Percentiles rank a stretch among this genome's conserved stretches.
These are phyloP conservation scores for Cynara cardunculus DNA, from an alignment of 129 eudicot genomes.

Conservation along the genomic window DNA sequence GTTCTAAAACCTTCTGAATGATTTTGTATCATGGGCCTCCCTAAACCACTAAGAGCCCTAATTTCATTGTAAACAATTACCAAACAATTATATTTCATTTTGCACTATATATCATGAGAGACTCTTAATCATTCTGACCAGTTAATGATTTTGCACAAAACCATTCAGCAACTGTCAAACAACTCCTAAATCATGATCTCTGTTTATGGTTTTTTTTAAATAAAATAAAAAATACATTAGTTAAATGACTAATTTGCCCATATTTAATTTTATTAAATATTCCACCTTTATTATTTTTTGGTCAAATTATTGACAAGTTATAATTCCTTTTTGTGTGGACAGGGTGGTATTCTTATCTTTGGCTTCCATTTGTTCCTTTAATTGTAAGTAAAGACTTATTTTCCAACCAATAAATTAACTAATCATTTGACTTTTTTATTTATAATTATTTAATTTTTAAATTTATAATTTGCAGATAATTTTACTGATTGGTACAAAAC, in stretches of 20 bases:
- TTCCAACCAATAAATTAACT: not conserved
- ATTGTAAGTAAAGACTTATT: constrained; percentile 37
- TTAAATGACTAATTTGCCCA: not conserved
- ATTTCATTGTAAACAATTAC: too few relatives aligned
- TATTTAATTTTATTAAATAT: not conserved
- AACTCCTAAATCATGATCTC: too few relatives aligned
- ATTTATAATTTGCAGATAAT: constrained; percentile 33
- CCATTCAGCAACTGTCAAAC: too few relatives aligned
- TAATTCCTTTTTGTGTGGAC: constrained; percentile 20
- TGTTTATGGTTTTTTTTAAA: too few relatives aligned
- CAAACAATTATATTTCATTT: too few relatives aligned
- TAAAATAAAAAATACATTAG: not conserved
- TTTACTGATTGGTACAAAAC: constrained; percentile 56
- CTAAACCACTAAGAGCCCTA: too few relatives aligned
- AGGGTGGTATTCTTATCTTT: constrained; percentile 53
- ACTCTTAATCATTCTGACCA: too few relatives aligned
- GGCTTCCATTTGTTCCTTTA: constrained; percentile 64
- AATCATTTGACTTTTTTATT: not conserved
- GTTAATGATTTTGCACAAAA: too few relatives aligned
- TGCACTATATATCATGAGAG: too few relatives aligned
- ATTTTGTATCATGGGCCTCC: too few relatives aligned
- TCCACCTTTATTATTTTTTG: not conserved
- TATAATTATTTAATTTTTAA: not conserved
- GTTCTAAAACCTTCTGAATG: too few relatives aligned
- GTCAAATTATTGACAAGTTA: constrained; percentile 7